Conservation (phyloP, 2,329 filamentous ascomycete genomes). For the Taxawa tesnikishii region DNA sequence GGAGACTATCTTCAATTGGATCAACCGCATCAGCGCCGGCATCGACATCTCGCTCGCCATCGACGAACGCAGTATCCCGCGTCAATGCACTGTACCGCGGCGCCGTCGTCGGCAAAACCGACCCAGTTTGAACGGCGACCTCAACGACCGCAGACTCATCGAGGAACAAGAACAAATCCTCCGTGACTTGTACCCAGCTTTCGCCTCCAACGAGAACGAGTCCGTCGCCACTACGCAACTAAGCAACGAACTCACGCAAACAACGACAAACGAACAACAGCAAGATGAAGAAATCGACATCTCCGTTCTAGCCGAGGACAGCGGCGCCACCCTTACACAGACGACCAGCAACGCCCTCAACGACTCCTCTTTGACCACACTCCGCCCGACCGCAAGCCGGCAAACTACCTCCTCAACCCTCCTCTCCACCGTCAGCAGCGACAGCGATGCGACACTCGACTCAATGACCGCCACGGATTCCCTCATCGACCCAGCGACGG, state of each 20-base stretch:
- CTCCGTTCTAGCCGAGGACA: constrained; percentile 19
- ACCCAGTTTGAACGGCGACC: constrained; percentile 17
- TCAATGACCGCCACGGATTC: constrained; percentile 18
- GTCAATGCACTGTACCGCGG: constrained; percentile 34
- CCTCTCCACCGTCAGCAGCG: constrained; percentile 9
- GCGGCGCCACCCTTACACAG: not conserved
- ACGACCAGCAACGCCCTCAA: not conserved
- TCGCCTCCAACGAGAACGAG: not conserved
- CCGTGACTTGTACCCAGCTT: constrained; percentile 29
- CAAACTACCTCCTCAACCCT: constrained; percentile 15
- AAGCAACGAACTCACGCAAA: not conserved
- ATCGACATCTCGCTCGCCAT: constrained; percentile 60
- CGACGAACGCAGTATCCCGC: constrained; percentile 47
- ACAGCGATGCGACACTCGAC: no score
- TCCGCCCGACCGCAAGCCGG: constrained; percentile 13
- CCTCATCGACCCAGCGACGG: not conserved
- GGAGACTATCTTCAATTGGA: constrained; percentile 54
- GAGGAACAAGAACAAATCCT: constrained; percentile 37
- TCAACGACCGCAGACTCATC: constrained; percentile 25
- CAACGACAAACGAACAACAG: constrained; percentile 12
- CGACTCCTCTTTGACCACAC: no score
- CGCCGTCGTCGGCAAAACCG: constrained; percentile 19
- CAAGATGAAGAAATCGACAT: constrained; percentile 24
- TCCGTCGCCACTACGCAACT: not conserved
- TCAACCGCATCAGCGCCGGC: constrained; percentile 57